phyloP scores from a whole-genome alignment of 495 filamentous ascomycete species.

The Penicillium canariense region DNA sequence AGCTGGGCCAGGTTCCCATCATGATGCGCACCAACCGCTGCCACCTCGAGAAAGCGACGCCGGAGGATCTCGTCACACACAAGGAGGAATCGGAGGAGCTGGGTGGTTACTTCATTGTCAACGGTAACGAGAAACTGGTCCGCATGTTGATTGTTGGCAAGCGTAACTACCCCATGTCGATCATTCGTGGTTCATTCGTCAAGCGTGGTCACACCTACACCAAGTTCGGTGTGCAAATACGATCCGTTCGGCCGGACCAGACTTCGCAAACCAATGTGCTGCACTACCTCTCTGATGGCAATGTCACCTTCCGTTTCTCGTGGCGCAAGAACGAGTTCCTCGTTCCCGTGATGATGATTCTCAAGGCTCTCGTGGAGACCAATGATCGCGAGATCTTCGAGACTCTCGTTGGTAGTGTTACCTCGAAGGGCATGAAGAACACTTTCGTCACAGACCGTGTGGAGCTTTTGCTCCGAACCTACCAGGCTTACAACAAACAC shows the following conservation, averaged over 20 bases:
- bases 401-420: slow-evolving; percentile 71
- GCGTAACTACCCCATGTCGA: slow-evolving; percentile 92
- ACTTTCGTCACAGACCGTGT: slow-evolving; percentile 94
- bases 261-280: slow-evolving; percentile 96
- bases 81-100: slow-evolving; percentile 94
- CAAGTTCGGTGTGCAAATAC: slow-evolving; percentile 82
- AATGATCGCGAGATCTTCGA: slow-evolving; percentile 97
- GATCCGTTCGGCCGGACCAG: slow-evolving; percentile 90
- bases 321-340: slow-evolving; percentile 97
- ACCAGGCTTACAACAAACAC: slow-evolving; percentile 83
- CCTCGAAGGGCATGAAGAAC: slow-evolving; percentile 74
- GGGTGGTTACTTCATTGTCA: slow-evolving; percentile 81
- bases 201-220: slow-evolving; percentile 84
- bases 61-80: slow-evolving; percentile 72
- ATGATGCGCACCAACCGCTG: slow-evolving; percentile 94
- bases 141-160: slow-evolving; percentile 85
- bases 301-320: slow-evolving; percentile 93
- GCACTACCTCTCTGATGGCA: slow-evolving; percentile 92
- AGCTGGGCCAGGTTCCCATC: slow-evolving; percentile 84
- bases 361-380: slow-evolving; percentile 93
- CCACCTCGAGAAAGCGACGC: slow-evolving; percentile 80
- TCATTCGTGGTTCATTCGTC: slow-evolving; percentile 81
- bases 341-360: slow-evolving; percentile 90
- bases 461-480: slow-evolving; percentile 86
- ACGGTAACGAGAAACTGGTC: slow-evolving; percentile 82